A percentile compares a stretch with the other conserved stretches of the same genome.
Conservation (phyloP, 257 asterid species). For the Paulownia fortunei region DNA sequence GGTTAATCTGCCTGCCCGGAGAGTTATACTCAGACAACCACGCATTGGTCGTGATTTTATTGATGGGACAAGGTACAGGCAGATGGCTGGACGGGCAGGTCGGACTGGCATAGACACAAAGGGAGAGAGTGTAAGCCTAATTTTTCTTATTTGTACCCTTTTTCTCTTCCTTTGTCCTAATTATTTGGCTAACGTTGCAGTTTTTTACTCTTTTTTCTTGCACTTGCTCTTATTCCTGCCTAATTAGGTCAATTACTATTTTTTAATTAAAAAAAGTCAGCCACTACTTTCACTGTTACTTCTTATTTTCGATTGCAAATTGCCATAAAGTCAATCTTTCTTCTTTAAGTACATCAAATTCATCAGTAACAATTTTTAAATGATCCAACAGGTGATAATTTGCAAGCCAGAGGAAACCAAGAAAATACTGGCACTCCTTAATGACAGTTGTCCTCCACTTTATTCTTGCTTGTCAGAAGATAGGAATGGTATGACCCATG, state of each 20-base stretch:
- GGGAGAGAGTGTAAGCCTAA: slow-evolving; percentile 90
- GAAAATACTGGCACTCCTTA: slow-evolving; percentile 72
- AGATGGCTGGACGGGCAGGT: slow-evolving; percentile 99
- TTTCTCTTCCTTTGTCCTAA: slow-evolving; percentile 7
- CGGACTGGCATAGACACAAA: slow-evolving; percentile 98
- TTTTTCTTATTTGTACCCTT: slow-evolving; percentile 25
- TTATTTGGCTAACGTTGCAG: neutral
- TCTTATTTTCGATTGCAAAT: slow-evolving; percentile 17
- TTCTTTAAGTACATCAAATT: slow-evolving; percentile 25
- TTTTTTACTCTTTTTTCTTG: slow-evolving; percentile 13
- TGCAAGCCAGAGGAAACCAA: slow-evolving; percentile 94
- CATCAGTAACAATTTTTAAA: slow-evolving; percentile 17
- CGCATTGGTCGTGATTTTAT: slow-evolving; percentile 95
- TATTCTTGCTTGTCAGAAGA: slow-evolving; percentile 96
- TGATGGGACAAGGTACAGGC: slow-evolving; percentile 93
- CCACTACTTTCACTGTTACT: neutral
- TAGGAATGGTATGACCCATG: slow-evolving; percentile 99
- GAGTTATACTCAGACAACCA: slow-evolving; percentile 97
- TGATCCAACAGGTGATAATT: slow-evolving; percentile 67
- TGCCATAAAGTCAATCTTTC: slow-evolving; percentile 9
- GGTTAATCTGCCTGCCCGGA: slow-evolving; percentile 96
- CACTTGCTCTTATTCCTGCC: slow-evolving; percentile 28
- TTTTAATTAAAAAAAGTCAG: neutral
- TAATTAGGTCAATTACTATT: slow-evolving; percentile 6
- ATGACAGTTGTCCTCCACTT: slow-evolving; percentile 91